Evolutionary conservation across 306 rosid genomes (phyloP).

Genomic region (Ziziphus jujuba): DNA sequence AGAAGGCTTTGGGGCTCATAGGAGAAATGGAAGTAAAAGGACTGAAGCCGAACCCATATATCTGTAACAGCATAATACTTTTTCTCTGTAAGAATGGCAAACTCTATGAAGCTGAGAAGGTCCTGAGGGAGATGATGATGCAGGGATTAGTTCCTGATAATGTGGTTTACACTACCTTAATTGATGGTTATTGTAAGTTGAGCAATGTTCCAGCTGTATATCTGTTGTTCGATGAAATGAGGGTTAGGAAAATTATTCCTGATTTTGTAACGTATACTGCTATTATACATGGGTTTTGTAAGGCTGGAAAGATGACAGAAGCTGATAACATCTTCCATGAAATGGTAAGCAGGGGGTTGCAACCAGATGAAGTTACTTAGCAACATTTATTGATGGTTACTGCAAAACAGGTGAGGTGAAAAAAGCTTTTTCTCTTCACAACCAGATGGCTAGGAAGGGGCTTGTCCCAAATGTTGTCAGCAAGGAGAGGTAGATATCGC

Average conservation of each 20-base stretch:
- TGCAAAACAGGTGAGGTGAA: conserved; percentile 79
- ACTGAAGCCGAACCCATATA: conserved; percentile 55
- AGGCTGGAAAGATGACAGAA: conserved; percentile 61
- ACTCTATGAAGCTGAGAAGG: conserved; percentile 51
- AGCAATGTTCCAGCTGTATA: conserved; percentile 54
- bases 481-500: conserved; percentile 76
- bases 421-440: conserved; percentile 79
- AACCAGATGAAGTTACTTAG: conserved; percentile 82
- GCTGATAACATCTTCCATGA: conserved; percentile 52
- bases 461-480: conserved; percentile 67
- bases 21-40: conserved; percentile 69
- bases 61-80: conserved; percentile 56
- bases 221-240: conserved; percentile 68
- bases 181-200: conserved; percentile 63
- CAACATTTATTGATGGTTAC: conserved; percentile 70
- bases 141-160: conserved; percentile 61
- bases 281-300: conserved; percentile 69
- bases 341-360: conserved; percentile 60
- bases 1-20: conserved; percentile 63
- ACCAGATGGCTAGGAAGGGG: conserved; percentile 68
- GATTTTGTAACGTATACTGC: conserved; percentile 70
- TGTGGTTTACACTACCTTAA: conserved; percentile 74
- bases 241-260: conserved; percentile 48
- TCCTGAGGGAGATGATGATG: conserved; percentile 59
- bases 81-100: conserved; percentile 65